Evolutionary conservation across 2,329 filamentous ascomycete species (phyloP).

Genomic region (Neonectria faginata): DNA sequence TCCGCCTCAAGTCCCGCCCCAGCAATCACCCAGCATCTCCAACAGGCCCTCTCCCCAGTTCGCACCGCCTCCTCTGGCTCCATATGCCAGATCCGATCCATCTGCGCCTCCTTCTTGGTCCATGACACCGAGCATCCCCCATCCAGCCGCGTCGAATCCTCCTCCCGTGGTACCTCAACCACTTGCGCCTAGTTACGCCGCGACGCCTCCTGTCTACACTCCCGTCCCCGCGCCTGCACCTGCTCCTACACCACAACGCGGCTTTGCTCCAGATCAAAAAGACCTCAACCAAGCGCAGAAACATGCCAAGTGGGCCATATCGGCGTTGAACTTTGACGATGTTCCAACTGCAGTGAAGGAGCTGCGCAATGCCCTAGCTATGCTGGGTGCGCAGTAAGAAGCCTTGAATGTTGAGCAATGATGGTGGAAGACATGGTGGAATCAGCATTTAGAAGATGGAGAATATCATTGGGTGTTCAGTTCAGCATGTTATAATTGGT

Average conservation of each 20-base stretch:
- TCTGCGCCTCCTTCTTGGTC: constrained; percentile 41
- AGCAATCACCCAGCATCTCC: constrained; percentile 46
- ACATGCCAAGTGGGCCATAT: constrained; percentile 97
- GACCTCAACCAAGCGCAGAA: constrained; percentile 90
- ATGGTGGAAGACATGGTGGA: constrained; percentile 2
- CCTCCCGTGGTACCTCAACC: constrained; percentile 38
- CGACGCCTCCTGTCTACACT: constrained; percentile 29
- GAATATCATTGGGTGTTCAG: constrained; percentile 30
- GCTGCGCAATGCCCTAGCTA: constrained; percentile 77
- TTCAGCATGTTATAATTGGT: constrained; percentile 28
- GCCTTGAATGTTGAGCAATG: neutral
- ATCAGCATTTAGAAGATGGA: constrained; percentile 26
- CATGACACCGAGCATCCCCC: constrained; percentile 37
- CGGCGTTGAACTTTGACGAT: constrained; percentile 96
- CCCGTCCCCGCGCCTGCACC: constrained; percentile 26
- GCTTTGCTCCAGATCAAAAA: constrained; percentile 44
- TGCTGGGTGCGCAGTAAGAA: constrained; percentile 69
- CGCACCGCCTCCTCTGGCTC: constrained; percentile 35
- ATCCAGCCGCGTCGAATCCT: constrained; percentile 36
- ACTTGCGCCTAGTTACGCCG: constrained; percentile 27
- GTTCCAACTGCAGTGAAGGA: constrained; percentile 90
- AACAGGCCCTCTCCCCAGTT: constrained; percentile 42
- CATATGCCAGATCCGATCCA: constrained; percentile 33
- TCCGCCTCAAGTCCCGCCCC: constrained; percentile 43
- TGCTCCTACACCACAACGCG: constrained; percentile 21